Percentiles rank a stretch among this genome's conserved stretches.
phyloP scores from a whole-genome alignment of 2,329 filamentous ascomycete species.

The Fusarium sp. region DNA sequence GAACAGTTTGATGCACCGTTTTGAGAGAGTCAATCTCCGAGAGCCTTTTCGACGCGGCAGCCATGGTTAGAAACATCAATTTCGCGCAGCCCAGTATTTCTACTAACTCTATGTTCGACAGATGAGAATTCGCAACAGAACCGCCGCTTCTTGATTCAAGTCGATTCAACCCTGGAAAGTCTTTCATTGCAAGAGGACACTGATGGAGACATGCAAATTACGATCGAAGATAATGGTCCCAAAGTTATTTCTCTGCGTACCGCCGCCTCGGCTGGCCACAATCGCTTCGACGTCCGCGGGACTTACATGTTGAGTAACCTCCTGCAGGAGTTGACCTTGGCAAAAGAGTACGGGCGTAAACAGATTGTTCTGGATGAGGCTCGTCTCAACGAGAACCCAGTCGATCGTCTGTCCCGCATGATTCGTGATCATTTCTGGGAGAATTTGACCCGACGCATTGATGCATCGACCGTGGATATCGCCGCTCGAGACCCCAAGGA shows the following conservation, averaged over 20 bases:
- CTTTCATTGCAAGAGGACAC: conserved; percentile 90
- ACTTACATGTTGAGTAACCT: conserved; percentile 98
- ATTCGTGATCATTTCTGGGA: conserved; percentile 95
- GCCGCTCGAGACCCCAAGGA: conserved; percentile 94
- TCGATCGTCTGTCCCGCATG: conserved; percentile 84
- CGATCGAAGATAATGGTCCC: conserved; percentile 92
- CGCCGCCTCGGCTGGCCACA: conserved; percentile 84
- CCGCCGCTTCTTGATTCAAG: conserved; percentile 86
- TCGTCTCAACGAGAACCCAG: conserved; percentile 93
- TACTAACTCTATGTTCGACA: conserved; percentile 49
- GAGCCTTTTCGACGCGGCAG: conserved; percentile 69
- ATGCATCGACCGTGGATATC: conserved; percentile 85
- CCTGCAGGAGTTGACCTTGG: conserved; percentile 91
- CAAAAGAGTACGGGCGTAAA: conserved; percentile 88
- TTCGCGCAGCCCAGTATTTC: not conserved
- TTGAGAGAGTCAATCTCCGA: conserved; percentile 61
- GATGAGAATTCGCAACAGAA: conserved; percentile 76
- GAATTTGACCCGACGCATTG: conserved; percentile 87
- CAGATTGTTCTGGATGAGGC: conserved; percentile 92
- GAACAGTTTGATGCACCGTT: conserved; percentile 65
- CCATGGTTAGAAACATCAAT: conserved; percentile 58
- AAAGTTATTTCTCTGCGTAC: conserved; percentile 91
- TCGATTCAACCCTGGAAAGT: conserved; percentile 82
- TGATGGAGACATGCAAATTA: conserved; percentile 95
- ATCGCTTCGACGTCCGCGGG: conserved; percentile 89